Evolutionary conservation across 805 yeast genomes (phyloP).

Genomic region (Suhomyces sp.): DNA sequence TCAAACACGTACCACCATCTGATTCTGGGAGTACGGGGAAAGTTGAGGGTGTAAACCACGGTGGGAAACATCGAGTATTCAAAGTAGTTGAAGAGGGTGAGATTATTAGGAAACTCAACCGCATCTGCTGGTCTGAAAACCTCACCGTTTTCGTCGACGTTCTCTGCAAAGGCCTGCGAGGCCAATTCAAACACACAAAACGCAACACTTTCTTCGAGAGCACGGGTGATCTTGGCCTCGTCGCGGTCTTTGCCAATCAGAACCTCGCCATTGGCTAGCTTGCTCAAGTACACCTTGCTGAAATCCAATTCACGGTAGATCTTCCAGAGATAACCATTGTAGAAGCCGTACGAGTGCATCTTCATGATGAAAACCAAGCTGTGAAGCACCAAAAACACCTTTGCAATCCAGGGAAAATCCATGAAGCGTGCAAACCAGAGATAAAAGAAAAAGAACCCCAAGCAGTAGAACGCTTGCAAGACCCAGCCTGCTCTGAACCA

Average conservation of each 20-base stretch:
- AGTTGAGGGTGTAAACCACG: conserved; percentile 75
- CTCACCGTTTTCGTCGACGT: conserved; percentile 8
- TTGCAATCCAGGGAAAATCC: conserved; percentile 85
- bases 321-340: conserved; percentile 84
- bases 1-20: conserved; percentile 66
- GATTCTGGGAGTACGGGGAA: conserved; percentile 69
- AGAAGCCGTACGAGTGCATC: conserved; percentile 89
- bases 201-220: conserved; percentile 44
- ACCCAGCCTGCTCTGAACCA: conserved; percentile 71
- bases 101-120: conserved; percentile 66
- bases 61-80: conserved; percentile 87
- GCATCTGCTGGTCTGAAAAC: conserved; percentile 4
- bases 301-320: conserved; percentile 52
- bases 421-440: conserved; percentile 47
- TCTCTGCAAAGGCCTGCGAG: conserved; percentile 44
- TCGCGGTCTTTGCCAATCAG: conserved; percentile 11
- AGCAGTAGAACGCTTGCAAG: conserved; percentile 55
- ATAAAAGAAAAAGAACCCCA: conserved; percentile 45
- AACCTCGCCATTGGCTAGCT: conserved; percentile 35
- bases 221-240: conserved; percentile 2
- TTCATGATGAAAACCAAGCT: conserved; percentile 89
- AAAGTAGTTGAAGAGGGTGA: conserved; percentile 64
- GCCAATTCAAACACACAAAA: conserved; percentile 74
- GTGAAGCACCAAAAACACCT: conserved; percentile 80
- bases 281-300: conserved; percentile 34